phyloP scores from a whole-genome alignment of 2,329 filamentous ascomycete genomes.

The Aspergillus brunneoviolaceus region DNA sequence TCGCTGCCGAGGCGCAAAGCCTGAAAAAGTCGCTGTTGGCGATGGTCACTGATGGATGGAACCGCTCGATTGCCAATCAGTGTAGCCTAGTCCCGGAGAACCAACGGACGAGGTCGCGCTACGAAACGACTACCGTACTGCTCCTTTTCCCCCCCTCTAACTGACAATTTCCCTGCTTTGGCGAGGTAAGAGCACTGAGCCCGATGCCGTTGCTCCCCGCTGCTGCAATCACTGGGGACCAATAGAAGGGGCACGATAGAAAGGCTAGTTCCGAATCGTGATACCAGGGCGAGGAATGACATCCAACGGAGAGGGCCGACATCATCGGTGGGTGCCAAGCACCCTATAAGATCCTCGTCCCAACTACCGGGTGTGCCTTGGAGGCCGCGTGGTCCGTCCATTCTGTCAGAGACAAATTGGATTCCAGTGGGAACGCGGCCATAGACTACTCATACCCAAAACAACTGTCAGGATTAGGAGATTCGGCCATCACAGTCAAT shows the following conservation, averaged over 20 bases:
- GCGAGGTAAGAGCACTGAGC: not conserved
- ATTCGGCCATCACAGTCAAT: not conserved
- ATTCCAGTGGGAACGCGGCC: not conserved
- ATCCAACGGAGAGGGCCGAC: not conserved
- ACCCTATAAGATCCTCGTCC: constrained; percentile 2
- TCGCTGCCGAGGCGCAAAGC: not conserved
- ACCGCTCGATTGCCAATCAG: not conserved
- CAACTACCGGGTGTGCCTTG: not conserved
- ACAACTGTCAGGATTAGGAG: not conserved
- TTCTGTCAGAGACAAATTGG: not conserved
- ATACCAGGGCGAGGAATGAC: not conserved
- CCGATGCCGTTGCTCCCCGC: not conserved
- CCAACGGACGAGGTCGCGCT: not conserved
- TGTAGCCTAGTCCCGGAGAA: not conserved
- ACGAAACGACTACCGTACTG: not conserved
- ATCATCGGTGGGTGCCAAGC: constrained; percentile 7
- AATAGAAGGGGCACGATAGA: not conserved
- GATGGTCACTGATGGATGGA: not conserved
- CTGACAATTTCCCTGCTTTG: not conserved
- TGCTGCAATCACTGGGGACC: not conserved
- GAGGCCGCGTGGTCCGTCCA: not conserved
- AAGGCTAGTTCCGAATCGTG: not conserved
- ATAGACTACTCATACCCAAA: not conserved
- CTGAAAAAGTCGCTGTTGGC: not conserved
- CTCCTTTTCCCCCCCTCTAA: no score